phyloP scores from a whole-genome alignment of 108 stramenopile genomes.

The Pseudonitzschia pungens region DNA sequence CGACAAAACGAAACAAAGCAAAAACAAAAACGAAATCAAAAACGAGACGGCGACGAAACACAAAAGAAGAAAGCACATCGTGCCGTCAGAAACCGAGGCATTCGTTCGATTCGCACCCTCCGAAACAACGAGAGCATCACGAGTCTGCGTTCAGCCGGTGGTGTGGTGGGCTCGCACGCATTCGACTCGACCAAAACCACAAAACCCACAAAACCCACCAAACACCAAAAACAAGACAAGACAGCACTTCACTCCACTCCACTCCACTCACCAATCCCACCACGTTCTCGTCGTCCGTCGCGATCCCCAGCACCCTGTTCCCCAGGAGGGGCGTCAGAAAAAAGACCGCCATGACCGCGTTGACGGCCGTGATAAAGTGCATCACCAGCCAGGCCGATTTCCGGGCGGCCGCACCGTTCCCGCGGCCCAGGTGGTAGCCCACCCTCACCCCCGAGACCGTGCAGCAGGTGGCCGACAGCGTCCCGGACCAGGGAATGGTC shows the following conservation, averaged over 20 bases:
- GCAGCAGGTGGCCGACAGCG: constrained; percentile 36
- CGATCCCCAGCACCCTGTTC: constrained; percentile 20
- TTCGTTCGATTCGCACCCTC: too few species aligned
- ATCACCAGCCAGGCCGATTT: constrained; percentile 39
- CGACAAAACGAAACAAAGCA: background rate
- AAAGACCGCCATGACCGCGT: constrained; percentile 34
- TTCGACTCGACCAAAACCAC: too few species aligned
- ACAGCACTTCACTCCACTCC: background rate
- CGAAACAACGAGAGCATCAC: too few species aligned
- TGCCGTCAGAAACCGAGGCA: too few species aligned
- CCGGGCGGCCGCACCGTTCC: constrained; percentile 39
- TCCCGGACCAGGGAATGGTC: constrained; percentile 51
- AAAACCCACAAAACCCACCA: too few species aligned
- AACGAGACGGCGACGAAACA: too few species aligned
- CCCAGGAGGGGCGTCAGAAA: constrained; percentile 26
- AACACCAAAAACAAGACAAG: background rate
- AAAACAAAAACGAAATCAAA: too few species aligned
- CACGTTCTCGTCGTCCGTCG: constrained; percentile 29
- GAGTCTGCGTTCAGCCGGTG: too few species aligned
- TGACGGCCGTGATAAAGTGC: constrained; percentile 45
- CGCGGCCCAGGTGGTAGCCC: constrained; percentile 51
- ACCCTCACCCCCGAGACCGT: constrained; percentile 45
- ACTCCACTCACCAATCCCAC: constrained; percentile 13
- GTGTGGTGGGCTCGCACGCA: too few species aligned
- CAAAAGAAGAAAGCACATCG: background rate